A percentile compares a stretch with the other conserved stretches of the same genome.
Conservation (phyloP, 495 filamentous ascomycete species). For the Aspergillus mulundensis region DNA sequence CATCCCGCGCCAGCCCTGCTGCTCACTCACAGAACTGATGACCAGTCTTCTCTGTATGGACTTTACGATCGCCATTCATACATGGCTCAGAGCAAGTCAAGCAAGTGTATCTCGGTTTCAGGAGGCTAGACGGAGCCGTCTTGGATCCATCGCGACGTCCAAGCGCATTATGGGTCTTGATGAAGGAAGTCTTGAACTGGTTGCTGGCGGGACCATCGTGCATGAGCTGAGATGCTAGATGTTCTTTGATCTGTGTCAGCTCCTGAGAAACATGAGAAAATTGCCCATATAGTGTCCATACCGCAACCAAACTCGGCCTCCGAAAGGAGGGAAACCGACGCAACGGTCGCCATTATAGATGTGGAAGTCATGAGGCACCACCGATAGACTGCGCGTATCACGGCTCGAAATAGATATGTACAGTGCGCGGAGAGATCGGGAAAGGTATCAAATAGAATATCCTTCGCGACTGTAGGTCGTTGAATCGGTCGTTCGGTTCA, state of each 20-base stretch:
- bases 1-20: not conserved
- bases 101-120: slow-evolving; percentile 44
- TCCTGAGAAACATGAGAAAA: not conserved
- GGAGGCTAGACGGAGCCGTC: slow-evolving; percentile 18
- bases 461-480: not conserved
- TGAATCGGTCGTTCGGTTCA: slow-evolving; percentile 15
- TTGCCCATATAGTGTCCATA: slow-evolving; percentile 23
- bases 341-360: slow-evolving; percentile 31
- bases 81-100: slow-evolving; percentile 37
- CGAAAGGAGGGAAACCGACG: slow-evolving; percentile 33
- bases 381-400: not conserved
- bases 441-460: slow-evolving; percentile 1
- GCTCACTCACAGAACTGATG: slow-evolving; percentile 40
- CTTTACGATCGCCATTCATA: slow-evolving; percentile 30
- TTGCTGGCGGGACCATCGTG: slow-evolving; percentile 28
- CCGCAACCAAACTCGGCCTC: slow-evolving; percentile 46
- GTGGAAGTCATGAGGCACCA: not conserved
- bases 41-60: slow-evolving; percentile 39
- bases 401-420: not conserved
- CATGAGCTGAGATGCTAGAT: slow-evolving; percentile 34
- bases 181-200: slow-evolving; percentile 37
- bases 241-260: slow-evolving; percentile 31
- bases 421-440: not conserved
- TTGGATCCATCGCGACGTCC: slow-evolving; percentile 25
- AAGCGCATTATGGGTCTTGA: slow-evolving; percentile 32